phyloP scores from a whole-genome alignment of 1,139 yeast species.

The Saccharomyces hybrid region DNA sequence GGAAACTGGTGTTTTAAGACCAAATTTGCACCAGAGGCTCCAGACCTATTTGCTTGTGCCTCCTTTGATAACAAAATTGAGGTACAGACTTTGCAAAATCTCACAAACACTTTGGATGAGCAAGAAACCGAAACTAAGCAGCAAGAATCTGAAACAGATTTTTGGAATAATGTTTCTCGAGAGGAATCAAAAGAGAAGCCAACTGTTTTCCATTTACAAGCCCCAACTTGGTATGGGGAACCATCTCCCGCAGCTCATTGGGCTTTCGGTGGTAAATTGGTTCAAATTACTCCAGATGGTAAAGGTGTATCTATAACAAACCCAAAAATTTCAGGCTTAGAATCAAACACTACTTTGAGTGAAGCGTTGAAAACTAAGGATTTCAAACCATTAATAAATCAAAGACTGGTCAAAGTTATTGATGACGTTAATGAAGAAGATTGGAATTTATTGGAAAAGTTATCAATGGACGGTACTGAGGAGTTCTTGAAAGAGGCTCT shows the following conservation, averaged over 20 bases:
- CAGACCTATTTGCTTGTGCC: conserved; percentile 89
- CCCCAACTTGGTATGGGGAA: conserved; percentile 82
- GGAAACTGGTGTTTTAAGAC: conserved; percentile 93
- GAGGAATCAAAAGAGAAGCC: conserved; percentile 33
- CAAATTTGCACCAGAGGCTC: conserved; percentile 77
- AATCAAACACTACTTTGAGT: conserved; percentile 40
- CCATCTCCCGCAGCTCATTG: conserved; percentile 66
- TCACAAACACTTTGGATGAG: conserved; percentile 25
- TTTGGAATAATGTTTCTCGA: conserved; percentile 76
- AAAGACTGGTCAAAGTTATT: conserved; percentile 40
- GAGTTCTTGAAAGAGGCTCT: conserved; percentile 34
- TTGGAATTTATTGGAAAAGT: conserved; percentile 65
- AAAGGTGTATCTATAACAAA: conserved; percentile 45
- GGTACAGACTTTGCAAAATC: conserved; percentile 81
- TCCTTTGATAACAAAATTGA: conserved; percentile 73
- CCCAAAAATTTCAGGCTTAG: conserved; percentile 38
- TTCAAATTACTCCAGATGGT: conserved; percentile 43
- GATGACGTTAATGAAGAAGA: conserved; percentile 51
- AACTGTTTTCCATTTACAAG: conserved; percentile 47
- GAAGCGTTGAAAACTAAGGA: conserved; percentile 54
- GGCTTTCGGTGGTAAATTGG: conserved; percentile 92
- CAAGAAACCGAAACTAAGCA: conserved; percentile 34
- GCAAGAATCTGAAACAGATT: conserved; percentile 56
- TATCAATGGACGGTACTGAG: conserved; percentile 46
- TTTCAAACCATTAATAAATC: conserved; percentile 47